phyloP scores from a whole-genome alignment of 495 filamentous ascomycete species.

The Neurospora hispaniola region DNA sequence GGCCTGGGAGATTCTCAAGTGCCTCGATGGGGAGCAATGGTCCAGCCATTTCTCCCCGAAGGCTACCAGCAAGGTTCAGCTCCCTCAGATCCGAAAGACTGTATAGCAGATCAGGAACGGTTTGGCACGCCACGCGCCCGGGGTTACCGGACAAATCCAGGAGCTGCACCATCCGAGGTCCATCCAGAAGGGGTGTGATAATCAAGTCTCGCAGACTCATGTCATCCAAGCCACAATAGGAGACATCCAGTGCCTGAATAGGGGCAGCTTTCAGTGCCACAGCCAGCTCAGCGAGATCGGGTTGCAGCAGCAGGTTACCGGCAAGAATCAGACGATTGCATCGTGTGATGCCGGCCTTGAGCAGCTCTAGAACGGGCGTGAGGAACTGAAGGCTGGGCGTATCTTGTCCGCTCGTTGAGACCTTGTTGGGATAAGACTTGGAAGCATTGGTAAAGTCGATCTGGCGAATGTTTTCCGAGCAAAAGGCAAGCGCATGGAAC shows the following conservation, averaged over 20 bases:
- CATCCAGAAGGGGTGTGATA: slow-evolving; percentile 36
- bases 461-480: slow-evolving; percentile 32
- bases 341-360: slow-evolving; percentile 18
- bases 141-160: slow-evolving; percentile 62
- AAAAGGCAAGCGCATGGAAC: slow-evolving; percentile 36
- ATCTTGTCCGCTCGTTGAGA: not conserved
- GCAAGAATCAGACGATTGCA: slow-evolving; percentile 21
- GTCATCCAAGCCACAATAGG: slow-evolving; percentile 20
- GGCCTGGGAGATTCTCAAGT: slow-evolving; percentile 10
- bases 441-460: slow-evolving; percentile 34
- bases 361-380: slow-evolving; percentile 20
- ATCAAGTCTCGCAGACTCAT: slow-evolving; percentile 15
- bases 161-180: slow-evolving; percentile 23
- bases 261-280: slow-evolving; percentile 16
- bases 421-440: slow-evolving; percentile 4
- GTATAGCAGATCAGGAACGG: slow-evolving; percentile 14
- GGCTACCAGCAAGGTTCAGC: slow-evolving; percentile 72
- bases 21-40: slow-evolving; percentile 17
- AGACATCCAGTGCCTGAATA: slow-evolving; percentile 23
- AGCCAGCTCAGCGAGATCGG: slow-evolving; percentile 21
- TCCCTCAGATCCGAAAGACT: slow-evolving; percentile 16
- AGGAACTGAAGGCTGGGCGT: slow-evolving; percentile 18
- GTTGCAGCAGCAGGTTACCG: slow-evolving; percentile 13
- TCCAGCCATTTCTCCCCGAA: slow-evolving; percentile 49
- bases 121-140: slow-evolving; percentile 48